Evolutionary conservation across 192 early-diverging fungal genomes (phyloP), one percentile per base, ranked within the genome.

Genomic region (Coemansia sp.): DNA sequence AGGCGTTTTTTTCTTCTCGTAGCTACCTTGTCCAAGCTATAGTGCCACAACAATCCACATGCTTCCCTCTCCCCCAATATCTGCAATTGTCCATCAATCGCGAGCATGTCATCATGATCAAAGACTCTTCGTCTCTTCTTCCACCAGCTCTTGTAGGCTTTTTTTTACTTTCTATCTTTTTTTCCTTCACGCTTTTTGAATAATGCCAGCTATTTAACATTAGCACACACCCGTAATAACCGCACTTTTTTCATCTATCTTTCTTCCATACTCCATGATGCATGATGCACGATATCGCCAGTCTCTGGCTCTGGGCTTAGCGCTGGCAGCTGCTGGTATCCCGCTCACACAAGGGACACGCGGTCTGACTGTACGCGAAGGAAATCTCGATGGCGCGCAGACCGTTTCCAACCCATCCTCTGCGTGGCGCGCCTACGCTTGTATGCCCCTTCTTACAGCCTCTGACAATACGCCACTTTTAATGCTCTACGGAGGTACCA

Each of bases 401-500:
- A 57, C 74, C 10, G 71, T 84, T 8, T 76, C 81, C 7, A 66
- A 61, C 49, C 50, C 76, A 12, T 61, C 70, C 11, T 68, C 73
- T 27, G 73, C 73, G 41, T 84, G 81, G 81, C 81, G 81, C 22
- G 52, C 81, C 34, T 84, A 68, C 22, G 74, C 77, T 1, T 84
- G 81, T 65, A 73, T 84, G 76, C 71, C 75, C n/a, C 77, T 74
- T 8, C 76, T 84, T 43, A 79, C 81, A 20, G 68, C 76, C 15
- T 74, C 73, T 2, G 74, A 79, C 57, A 64, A 64, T 39, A 79
- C 73, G 11, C 65, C 76, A 13, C 62, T 84, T 34, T 62, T 84
- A 40, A 79, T 86, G 77, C 63, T 83, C 15, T 82, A 86, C 47
- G 84, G 84, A 64, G 84, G 84, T 13, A 79, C 81, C 62, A 74